phyloP scores from a whole-genome alignment of 129 eudicot genomes.

The Centrapalus pauciflorus region DNA sequence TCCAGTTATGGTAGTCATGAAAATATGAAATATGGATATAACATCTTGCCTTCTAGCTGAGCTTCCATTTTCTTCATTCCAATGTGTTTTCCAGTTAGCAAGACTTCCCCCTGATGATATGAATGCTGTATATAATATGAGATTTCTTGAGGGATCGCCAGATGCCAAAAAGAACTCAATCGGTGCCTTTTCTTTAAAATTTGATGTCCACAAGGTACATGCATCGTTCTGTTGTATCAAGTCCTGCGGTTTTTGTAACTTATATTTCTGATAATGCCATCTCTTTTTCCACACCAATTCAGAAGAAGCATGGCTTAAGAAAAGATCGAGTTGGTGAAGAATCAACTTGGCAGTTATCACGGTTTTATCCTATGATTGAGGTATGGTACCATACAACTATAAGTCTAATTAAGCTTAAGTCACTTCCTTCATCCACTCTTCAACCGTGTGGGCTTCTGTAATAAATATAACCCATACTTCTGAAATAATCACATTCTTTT shows the following conservation, averaged over 20 bases:
- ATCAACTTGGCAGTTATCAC: constrained; percentile 85
- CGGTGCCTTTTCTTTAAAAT: constrained; percentile 60
- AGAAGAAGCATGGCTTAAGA: constrained; percentile 73
- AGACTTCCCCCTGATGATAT: constrained; percentile 65
- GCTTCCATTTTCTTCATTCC: neutral
- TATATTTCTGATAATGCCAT: neutral
- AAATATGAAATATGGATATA: constrained; percentile 3
- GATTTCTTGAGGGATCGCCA: constrained; percentile 63
- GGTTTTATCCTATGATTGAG: constrained; percentile 94
- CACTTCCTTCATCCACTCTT: neutral
- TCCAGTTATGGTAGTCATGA: neutral
- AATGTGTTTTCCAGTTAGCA: constrained; percentile 52
- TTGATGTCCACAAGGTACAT: constrained; percentile 66
- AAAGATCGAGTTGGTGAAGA: constrained; percentile 86
- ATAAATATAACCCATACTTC: too few relatives aligned
- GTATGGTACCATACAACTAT: constrained; percentile 28
- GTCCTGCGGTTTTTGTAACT: constrained; percentile 8
- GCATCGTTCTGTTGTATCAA: neutral
- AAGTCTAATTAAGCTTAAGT: neutral
- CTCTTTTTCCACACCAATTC: constrained; percentile 2
- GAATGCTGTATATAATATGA: constrained; percentile 80
- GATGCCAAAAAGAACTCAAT: constrained; percentile 61
- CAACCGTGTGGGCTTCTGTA: neutral
- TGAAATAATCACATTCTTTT: too few relatives aligned
- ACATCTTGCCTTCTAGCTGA: neutral